Base-by-base conservation (phyloP, 2,329 filamentous ascomycete species). In the Neofusicoccum cordaticola region DNA sequence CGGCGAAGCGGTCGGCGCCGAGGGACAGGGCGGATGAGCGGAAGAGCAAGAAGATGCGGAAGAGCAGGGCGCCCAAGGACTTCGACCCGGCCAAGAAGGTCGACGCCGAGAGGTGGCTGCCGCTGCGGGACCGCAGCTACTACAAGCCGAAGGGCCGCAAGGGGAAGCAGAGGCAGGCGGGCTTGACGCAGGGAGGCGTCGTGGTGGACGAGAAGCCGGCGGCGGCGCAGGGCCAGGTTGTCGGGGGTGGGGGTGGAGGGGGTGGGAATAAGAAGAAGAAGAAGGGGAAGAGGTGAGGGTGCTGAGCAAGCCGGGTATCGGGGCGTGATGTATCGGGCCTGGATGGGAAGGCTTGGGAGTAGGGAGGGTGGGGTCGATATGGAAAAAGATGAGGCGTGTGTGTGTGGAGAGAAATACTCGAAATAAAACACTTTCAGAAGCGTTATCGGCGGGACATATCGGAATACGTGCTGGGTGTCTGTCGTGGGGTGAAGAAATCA, bases 141-240 rank as follows among this genome's bases (percentile, higher is more conserved):
- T 99, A 97, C 78, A 84, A 90, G 53, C 93, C 93, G 7, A 97
- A 95, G 81, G 93, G 93, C 5, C 93, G 90, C 82, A 96, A 97
- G 84, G 91, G 92, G 63, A 94, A 92, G 84, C 90, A 93, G 84
- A 90, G 90, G 79, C 71, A 75, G 68, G 78, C 79, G 71, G 88
- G 87, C 4, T 81, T 89, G 45, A 97, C 92, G 8, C 95, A 98
- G 76, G 95, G 95, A 66, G 94, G 93, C 56, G 80, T 89, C 12
- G 90, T 92, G 22, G 88, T 84, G 71, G 91, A 93, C 68, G 89
- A 90, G 64, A 80, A 78, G 56, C 35, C 17, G 66, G 76, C 70
- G 72, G 66, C 74, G 75, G 67, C 58, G 73, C 66, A 52, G 27
- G 7, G n/a, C 44, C 56, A 60, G 41, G 11, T 34, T 8, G 42